Evolutionary conservation across 331 rosid species (phyloP).

Genomic region (Spiraea crenata): DNA sequence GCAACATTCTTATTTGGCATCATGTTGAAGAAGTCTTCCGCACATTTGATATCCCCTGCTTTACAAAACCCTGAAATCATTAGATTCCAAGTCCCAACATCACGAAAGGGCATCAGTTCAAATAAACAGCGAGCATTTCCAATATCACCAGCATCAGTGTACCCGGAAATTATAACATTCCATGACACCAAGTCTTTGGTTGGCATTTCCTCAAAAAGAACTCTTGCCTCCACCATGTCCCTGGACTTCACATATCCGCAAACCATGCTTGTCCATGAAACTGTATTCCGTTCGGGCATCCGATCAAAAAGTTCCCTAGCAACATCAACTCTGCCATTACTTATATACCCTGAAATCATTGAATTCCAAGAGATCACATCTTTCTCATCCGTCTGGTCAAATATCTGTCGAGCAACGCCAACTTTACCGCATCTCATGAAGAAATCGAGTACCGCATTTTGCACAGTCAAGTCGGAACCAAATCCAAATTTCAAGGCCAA

Average conservation of each 20-base stretch:
- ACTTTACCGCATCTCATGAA: conserved; percentile 13
- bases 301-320: conserved; percentile 10
- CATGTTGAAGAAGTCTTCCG: not conserved
- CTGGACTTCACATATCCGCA: conserved; percentile 9
- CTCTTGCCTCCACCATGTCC: conserved; percentile 11
- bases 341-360: conserved; percentile 10
- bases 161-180: conserved; percentile 18
- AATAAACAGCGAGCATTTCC: not conserved
- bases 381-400: conserved; percentile 13
- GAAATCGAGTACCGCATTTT: conserved; percentile 9
- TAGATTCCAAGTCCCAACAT: conserved; percentile 13
- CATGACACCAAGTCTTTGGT: conserved; percentile 12
- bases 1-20: conserved; percentile 6
- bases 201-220: conserved; percentile 17
- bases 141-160: not conserved
- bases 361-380: conserved; percentile 20
- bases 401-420: not conserved
- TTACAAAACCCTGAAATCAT: conserved; percentile 6
- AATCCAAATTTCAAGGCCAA: conserved; percentile 9
- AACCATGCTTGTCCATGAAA: conserved; percentile 18
- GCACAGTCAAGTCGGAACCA: conserved; percentile 1
- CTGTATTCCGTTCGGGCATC: conserved; percentile 18
- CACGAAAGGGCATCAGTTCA: conserved; percentile 2
- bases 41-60: conserved; percentile 9
- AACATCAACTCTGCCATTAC: conserved; percentile 10